A percentile compares a stretch with the other conserved stretches of the same genome.
Conservation (phyloP, 495 filamentous ascomycete species). For the Parathielavia hyrcaniae region DNA sequence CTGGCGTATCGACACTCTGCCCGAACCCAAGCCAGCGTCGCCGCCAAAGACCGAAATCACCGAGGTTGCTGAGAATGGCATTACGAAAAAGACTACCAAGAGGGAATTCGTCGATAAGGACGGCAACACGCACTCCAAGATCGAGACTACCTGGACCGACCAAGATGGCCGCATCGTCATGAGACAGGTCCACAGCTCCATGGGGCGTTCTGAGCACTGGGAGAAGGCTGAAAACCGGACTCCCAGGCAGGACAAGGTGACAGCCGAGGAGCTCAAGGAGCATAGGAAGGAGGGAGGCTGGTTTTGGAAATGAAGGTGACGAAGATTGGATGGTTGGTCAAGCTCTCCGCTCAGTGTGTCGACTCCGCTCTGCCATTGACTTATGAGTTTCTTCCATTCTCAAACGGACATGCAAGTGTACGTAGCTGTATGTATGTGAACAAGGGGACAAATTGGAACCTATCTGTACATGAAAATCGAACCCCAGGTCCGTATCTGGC, state of each 20-base stretch:
- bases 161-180: slow-evolving; percentile 10
- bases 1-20: not conserved
- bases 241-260: not conserved
- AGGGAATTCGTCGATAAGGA: slow-evolving; percentile 18
- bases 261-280: not conserved
- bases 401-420: not conserved
- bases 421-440: not conserved
- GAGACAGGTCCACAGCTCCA: slow-evolving; percentile 4
- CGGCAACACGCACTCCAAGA: slow-evolving; percentile 22
- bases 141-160: slow-evolving; percentile 16
- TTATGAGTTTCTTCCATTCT: not conserved
- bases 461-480: too few relatives aligned
- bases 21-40: slow-evolving; percentile 9
- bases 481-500: too few relatives aligned
- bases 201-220: not conserved
- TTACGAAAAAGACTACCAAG: slow-evolving; percentile 17
- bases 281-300: slow-evolving; percentile 12
- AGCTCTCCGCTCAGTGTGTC: slow-evolving; percentile 3
- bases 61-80: slow-evolving; percentile 9
- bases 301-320: slow-evolving; percentile 22
- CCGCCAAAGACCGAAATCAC: slow-evolving; percentile 9
- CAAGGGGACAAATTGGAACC: not conserved
- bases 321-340: not conserved
- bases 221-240: not conserved
- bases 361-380: not conserved